Base-by-base conservation (phyloP, 2,329 filamentous ascomycete species). In the Truncatella angustata region DNA sequence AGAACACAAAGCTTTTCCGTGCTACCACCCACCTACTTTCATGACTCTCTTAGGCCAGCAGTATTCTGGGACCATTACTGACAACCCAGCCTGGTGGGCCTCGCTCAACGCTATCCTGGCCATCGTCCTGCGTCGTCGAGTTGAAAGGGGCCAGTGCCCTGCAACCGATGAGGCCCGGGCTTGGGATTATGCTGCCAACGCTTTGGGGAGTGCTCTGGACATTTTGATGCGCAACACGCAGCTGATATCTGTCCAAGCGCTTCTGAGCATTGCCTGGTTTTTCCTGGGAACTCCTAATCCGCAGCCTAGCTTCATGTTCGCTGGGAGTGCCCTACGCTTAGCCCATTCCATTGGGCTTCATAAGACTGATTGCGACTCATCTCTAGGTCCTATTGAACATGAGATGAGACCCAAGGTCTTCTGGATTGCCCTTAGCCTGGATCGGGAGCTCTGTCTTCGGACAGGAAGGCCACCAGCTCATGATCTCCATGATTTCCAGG, bases 211-310 rank as follows among this genome's bases (percentile, higher is more conserved):
- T 7, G 26, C 18, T 16, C 16, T 47, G 26, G 44, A 47, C 12
- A 23, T 47, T 20, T 7, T 47, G 18, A 47, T 47, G 44, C 44
- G 44, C 14, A 47, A 47, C 11, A 47, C 44, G 44, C 44, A 47
- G 44, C 16, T 47, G 26, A 32, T 47, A 10, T 47, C 44, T 34
- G 44, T 47, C 6, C 44, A 47, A 23, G 44, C 44, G 11, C 44
- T 47, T 14, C 28, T 47, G 4, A 30, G 28, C 16, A 34, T 21
- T 24, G 44, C 44, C n/a, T 47, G 44, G 44, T 47, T 47, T 16
- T 47, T 47, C 16, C 24, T 32, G 9, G 44, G 44, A 18, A 47
- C 44, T 12, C 44, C 44, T 16, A 47, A 47, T 34, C 44, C 44
- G 10, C 44, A 47, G 24, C 44, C 44, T 16, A 47, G 44, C 16